A percentile compares a stretch with the other conserved stretches of the same genome.
phyloP scores from a whole-genome alignment of 441 rosid species.

The Croton laevigatus region DNA sequence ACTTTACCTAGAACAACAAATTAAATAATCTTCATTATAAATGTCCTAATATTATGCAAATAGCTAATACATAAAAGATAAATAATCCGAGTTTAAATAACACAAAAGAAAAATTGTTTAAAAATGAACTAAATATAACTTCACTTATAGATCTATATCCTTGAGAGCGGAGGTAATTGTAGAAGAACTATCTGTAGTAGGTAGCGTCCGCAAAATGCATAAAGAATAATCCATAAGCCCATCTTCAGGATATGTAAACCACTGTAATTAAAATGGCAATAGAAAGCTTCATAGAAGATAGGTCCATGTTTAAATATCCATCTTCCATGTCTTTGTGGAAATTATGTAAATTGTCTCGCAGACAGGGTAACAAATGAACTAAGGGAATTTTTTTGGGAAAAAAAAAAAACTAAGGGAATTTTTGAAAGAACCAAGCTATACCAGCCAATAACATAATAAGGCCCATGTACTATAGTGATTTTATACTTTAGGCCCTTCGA shows the following conservation, averaged over 20 bases:
- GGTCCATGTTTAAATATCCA: not conserved
- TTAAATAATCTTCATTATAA: too few species aligned
- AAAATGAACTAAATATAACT: slow-evolving; percentile 31
- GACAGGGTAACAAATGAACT: not conserved
- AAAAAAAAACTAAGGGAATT: too few species aligned
- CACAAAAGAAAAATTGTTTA: not conserved
- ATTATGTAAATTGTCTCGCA: slow-evolving; percentile 1
- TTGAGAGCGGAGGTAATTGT: slow-evolving; percentile 44
- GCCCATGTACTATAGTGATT: too few species aligned
- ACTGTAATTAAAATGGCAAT: not conserved
- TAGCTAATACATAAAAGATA: not conserved
- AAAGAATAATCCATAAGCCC: slow-evolving; percentile 14
- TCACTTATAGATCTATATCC: slow-evolving; percentile 61
- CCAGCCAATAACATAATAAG: not conserved
- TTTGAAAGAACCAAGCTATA: not conserved
- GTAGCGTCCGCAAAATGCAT: slow-evolving; percentile 44
- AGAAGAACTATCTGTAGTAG: slow-evolving; percentile 49
- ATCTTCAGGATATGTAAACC: not conserved
- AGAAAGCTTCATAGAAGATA: too few species aligned
- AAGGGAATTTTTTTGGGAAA: too few species aligned
- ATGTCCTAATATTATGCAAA: too few species aligned
- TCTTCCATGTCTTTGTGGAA: not conserved
- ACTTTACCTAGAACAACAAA: too few species aligned
- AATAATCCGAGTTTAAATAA: not conserved
- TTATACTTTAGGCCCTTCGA: too few species aligned